A percentile compares a stretch with the other conserved stretches of the same genome.
phyloP scores from a whole-genome alignment of 306 rosid species.

The Acmispon strigosus region DNA sequence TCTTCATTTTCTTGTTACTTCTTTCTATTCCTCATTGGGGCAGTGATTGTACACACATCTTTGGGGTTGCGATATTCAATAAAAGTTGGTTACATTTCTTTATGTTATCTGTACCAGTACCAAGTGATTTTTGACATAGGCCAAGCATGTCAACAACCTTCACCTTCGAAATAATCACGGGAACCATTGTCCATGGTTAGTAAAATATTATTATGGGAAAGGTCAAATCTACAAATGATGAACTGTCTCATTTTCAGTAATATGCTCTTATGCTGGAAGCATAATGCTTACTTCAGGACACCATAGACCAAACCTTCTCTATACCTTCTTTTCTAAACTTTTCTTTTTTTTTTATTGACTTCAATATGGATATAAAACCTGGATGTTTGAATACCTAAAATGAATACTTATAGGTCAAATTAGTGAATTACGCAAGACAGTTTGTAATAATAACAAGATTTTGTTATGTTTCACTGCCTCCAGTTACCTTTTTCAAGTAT shows the following conservation, averaged over 20 bases:
- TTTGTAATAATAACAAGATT: conserved; percentile 8
- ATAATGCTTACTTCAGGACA: not conserved
- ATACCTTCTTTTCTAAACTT: not conserved
- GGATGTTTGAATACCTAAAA: not conserved
- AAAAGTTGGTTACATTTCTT: no score
- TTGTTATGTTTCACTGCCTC: not conserved
- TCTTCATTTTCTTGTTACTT: not conserved
- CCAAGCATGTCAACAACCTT: not conserved
- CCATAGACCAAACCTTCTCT: not conserved
- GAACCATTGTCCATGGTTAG: not conserved
- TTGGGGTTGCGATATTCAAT: no score
- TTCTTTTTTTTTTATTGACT: not conserved
- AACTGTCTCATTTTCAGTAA: no score
- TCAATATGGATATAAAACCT: not conserved
- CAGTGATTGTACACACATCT: not conserved
- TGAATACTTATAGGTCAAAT: not conserved
- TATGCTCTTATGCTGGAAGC: conserved; percentile 1
- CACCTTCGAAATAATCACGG: not conserved
- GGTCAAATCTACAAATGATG: not conserved
- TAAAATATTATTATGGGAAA: not conserved
- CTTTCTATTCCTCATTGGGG: not conserved
- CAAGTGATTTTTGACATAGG: not conserved
- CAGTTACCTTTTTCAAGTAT: not conserved
- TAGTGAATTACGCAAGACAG: not conserved
- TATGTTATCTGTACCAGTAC: no score